Evolutionary conservation across 441 rosid genomes (phyloP).

Genomic region (Mallotus japonicus): DNA sequence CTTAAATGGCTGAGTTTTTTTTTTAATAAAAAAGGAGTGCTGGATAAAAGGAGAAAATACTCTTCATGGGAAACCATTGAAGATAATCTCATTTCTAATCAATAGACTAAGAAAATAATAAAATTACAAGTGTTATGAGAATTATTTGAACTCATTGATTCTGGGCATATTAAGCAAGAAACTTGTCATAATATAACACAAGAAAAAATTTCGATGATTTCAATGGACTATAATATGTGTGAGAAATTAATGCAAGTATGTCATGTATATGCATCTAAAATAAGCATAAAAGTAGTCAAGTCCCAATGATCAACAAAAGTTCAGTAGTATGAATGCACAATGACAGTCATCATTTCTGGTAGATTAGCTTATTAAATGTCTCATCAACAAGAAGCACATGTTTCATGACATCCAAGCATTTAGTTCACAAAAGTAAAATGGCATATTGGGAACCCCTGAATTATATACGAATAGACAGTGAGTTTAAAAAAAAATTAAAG

Average conservation of each 20-base stretch:
- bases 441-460: slow-evolving; percentile 43
- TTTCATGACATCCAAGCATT: slow-evolving; percentile 2
- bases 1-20: too few relatives aligned
- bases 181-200: too few relatives aligned
- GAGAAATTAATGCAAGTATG: background rate
- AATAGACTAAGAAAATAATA: too few relatives aligned
- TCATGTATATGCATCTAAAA: background rate
- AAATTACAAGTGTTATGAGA: too few relatives aligned
- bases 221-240: too few relatives aligned
- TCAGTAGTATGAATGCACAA: background rate
- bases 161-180: too few relatives aligned
- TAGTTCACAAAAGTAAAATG: background rate
- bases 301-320: background rate
- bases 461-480: slow-evolving; percentile 3
- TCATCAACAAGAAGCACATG: background rate
- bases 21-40: too few relatives aligned
- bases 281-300: background rate
- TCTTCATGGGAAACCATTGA: too few relatives aligned
- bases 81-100: too few relatives aligned
- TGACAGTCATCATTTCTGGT: background rate
- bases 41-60: too few relatives aligned
- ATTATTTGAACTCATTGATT: too few relatives aligned
- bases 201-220: too few relatives aligned
- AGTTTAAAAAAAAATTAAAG: background rate
- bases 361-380: background rate